phyloP scores from a whole-genome alignment of 106 monocot genomes.

The Allium sativum region DNA sequence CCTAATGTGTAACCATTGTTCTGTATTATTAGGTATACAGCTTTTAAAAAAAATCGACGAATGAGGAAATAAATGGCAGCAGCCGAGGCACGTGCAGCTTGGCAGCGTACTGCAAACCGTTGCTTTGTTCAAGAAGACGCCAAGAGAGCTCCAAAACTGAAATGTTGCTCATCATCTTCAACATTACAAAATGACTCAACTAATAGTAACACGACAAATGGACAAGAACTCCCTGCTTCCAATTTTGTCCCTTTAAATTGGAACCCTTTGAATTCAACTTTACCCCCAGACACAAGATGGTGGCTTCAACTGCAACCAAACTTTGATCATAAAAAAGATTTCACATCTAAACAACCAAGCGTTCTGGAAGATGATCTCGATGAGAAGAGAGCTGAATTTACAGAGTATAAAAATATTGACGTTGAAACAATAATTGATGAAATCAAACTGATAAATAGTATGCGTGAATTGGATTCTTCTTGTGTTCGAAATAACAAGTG shows the following conservation, averaged over 20 bases:
- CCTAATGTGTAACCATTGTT: no score
- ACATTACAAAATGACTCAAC: conserved; percentile 19
- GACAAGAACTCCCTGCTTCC: conserved; percentile 12
- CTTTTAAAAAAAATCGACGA: neutral
- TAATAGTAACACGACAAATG: conserved; percentile 21
- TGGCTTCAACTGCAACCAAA: conserved; percentile 67
- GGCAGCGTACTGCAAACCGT: conserved; percentile 72
- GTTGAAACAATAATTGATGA: conserved; percentile 22
- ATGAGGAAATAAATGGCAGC: conserved; percentile 54
- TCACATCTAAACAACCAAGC: conserved; percentile 23
- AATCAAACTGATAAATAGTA: conserved; percentile 16
- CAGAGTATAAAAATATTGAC: conserved; percentile 26
- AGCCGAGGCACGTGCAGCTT: conserved; percentile 84
- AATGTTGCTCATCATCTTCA: conserved; percentile 52
- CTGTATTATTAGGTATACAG: no score
- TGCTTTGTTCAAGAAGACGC: conserved; percentile 88
- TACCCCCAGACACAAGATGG: conserved; percentile 59
- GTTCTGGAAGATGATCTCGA: conserved; percentile 17
- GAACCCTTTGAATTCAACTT: conserved; percentile 28
- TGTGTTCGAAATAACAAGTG: conserved; percentile 20
- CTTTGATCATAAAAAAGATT: conserved; percentile 43
- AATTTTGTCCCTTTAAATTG: conserved; percentile 36
- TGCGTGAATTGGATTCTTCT: neutral
- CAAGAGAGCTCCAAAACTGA: conserved; percentile 82
- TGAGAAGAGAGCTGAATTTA: conserved; percentile 12